phyloP scores from a whole-genome alignment of 345 rosid genomes.

The Eucalyptus microcorys region DNA sequence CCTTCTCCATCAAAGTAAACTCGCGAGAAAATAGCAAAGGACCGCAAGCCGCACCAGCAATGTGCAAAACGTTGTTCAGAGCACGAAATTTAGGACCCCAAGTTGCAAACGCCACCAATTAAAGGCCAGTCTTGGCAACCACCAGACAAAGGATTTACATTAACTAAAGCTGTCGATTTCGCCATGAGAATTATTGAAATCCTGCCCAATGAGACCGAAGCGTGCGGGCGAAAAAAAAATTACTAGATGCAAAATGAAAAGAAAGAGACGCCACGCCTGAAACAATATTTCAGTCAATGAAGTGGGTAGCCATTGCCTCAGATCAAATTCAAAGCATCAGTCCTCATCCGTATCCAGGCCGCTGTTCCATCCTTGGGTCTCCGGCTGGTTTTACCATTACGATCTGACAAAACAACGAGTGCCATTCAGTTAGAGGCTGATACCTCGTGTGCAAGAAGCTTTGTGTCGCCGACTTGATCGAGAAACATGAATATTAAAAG shows the following conservation, averaged over 20 bases:
- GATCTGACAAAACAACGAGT: conserved; percentile 33
- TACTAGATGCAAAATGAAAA: neutral
- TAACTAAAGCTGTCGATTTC: neutral
- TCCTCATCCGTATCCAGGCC: conserved; percentile 63
- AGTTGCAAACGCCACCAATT: neutral
- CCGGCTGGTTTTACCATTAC: conserved; percentile 95
- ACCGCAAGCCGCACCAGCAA: neutral
- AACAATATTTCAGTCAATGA: neutral
- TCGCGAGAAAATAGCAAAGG: neutral
- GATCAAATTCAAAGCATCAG: conserved; percentile 1
- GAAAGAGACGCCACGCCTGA: neutral
- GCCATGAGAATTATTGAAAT: neutral
- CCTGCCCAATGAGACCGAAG: neutral
- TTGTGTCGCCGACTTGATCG: neutral
- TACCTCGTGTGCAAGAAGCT: neutral
- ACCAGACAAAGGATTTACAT: neutral
- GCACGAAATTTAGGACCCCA: neutral
- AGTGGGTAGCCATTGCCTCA: neutral
- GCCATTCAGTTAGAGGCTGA: neutral
- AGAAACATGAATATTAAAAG: neutral
- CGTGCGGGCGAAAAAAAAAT: neutral
- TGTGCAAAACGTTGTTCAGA: neutral
- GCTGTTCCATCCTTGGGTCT: conserved; percentile 79
- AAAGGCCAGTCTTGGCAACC: neutral
- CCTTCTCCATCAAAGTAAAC: neutral